Base-by-base conservation (phyloP, 306 rosid species). In the Erythrophleum fordii region DNA sequence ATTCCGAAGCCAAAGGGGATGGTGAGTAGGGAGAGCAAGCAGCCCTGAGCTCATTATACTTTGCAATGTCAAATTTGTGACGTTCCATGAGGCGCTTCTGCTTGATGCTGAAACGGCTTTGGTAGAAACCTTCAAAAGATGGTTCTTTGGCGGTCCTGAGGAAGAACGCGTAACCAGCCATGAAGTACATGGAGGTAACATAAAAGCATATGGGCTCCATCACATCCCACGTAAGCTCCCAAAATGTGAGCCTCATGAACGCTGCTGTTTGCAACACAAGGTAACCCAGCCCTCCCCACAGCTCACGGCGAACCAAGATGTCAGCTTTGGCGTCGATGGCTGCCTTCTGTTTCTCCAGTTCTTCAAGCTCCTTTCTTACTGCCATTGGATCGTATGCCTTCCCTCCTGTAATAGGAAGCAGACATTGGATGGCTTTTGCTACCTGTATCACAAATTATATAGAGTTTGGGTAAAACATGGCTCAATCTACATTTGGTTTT, bases 181-280 rank as follows among this genome's bases (percentile, higher is more conserved):
- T 91, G 87, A 83, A 93, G 86, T 93, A 91, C 67, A 83, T 29
- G 2, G 98, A 88, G 2, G 97, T 93, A 10, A 93, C 81, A 64
- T 81, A 91, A 86, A 91, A 91, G 91, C 97, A 93, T 52, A 93
- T 86, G 26, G 98, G 98, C 80, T 93, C 98, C 97, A 93, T 93
- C 48, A 93, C 94, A 82, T 93, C 98, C 98, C 98, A 93, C 0
- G 91, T 81, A 5, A 93, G 98, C 77, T 93, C 98, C 98, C 98
- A 93, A 79, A 93, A 93, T 0, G 98, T 93, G 42, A 93, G 89
- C 90, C 98, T 90, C 91, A 93, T 83, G 91, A 86, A 90, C 16
- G 75, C 90, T 0, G 86, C 76, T 28, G 97, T 93, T 65, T 90
- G 93, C 76, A 82, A 31, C 34, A 87, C 81, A 5, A 93, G 77